Percentiles rank a stretch among this genome's conserved stretches.
Evolutionary conservation across 1,284 basidiomycete species (phyloP).

Genomic region (Sporisorium sorghi): DNA sequence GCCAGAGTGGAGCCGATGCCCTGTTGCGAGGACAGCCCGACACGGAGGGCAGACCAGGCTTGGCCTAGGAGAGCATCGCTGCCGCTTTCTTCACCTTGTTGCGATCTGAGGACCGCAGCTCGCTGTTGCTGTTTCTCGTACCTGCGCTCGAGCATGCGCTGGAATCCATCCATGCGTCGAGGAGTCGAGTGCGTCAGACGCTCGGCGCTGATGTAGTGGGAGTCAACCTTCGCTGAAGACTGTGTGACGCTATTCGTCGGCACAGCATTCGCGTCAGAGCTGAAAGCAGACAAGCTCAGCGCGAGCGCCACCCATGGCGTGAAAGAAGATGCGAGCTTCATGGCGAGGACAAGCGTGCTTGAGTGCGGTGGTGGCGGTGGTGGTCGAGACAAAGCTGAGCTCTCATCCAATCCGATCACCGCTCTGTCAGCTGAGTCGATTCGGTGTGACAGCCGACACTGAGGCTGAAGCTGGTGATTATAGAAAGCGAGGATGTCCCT

Average conservation of each 20-base stretch:
- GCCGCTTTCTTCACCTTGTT: neutral
- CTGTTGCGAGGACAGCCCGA: slow-evolving; percentile 24
- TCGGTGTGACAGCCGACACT: neutral
- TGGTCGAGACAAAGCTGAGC: neutral
- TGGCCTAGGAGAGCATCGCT: slow-evolving; percentile 9
- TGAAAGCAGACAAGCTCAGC: slow-evolving; percentile 14
- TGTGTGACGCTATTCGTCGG: slow-evolving; percentile 10
- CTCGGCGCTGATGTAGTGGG: slow-evolving; percentile 34
- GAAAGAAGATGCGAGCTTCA: slow-evolving; percentile 34
- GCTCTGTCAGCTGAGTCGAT: neutral
- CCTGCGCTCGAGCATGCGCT: slow-evolving; percentile 40
- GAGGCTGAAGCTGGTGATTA: neutral
- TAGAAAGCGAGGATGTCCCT: neutral
- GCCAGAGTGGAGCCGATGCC: slow-evolving; percentile 18
- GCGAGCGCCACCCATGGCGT: slow-evolving; percentile 34
- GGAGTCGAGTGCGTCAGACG: slow-evolving; percentile 44
- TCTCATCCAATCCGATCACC: neutral
- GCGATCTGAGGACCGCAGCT: neutral
- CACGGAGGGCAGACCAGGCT: slow-evolving; percentile 16
- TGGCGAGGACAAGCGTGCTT: neutral
- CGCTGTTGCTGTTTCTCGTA: slow-evolving; percentile 35
- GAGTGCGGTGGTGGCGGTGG: neutral
- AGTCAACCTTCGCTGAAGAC: neutral
- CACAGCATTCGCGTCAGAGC: slow-evolving; percentile 9
- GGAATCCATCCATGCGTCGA: slow-evolving; percentile 44